Evolutionary conservation across 2,329 filamentous ascomycete genomes (phyloP), one percentile per base, ranked within the genome.

Genomic region (Aspergillus bombycis): DNA sequence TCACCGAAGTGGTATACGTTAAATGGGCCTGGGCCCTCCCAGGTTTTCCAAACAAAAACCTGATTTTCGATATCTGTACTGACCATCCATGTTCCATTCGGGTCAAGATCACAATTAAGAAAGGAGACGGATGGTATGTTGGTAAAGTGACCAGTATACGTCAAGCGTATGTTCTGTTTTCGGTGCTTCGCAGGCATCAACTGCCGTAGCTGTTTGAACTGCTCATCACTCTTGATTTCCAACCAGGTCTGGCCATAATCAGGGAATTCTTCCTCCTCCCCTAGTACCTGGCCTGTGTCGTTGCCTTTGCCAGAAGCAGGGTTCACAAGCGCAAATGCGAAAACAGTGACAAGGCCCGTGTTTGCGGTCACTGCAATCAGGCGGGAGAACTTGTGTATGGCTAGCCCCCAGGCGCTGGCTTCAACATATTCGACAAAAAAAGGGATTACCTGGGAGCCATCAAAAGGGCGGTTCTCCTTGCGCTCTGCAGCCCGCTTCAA

Each of bases 301-400:
- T 60, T 62, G 45, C 61, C 61, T 19, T 61, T 62, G 28, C 63
- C 66, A n/a, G 72, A 70, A 6, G 57, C 54, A n/a, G 68, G 57
- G 48, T 80, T 75, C 3, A 81, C 77, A 58, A 90, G 78, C 0
- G 85, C 87, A 69, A 87, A 86, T 16, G 86, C 85, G 69, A 87
- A 86, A 0, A 90, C 80, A 3, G 82, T 85, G 32, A 91, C 84
- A 19, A 80, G 72, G 26, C 82, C 81, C 0, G 84, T 86, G 74
- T 99, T 99, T 0, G 91, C 89, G 70, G 91, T 92, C 45, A 96
- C 89, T 0, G 94, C 95, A 66, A 99, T 90, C 65, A 97, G 81
- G 0, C 94, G 88, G n/a, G 92, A 92, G 66, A 89, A 81, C 65
- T 87, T 85, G 75, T 98, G 94, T 12, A 97, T 85, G 9, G 93